Evolutionary conservation across 495 filamentous ascomycete species (phyloP), one percentile per base, ranked within the genome.

Genomic region (Evernia prunastri): DNA sequence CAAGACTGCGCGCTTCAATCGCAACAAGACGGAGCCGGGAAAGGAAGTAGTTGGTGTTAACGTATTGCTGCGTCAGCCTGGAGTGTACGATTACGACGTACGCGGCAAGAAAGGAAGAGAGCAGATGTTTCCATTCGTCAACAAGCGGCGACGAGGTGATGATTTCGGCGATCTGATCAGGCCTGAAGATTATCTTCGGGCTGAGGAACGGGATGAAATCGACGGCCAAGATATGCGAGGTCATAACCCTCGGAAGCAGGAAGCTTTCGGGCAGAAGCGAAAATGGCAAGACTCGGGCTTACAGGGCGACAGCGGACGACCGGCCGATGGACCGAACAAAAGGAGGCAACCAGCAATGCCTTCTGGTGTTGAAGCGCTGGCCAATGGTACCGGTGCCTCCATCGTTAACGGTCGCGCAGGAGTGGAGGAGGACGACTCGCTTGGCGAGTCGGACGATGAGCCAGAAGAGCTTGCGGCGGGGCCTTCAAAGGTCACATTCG

Each of bases 81-180:
- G 86, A 23, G 83, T 95, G 23, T 89, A 91, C 72, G 94, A 99
- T 73, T 99, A 88, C 64, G 91, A 96, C 69, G 89, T 97, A 10
- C 83, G 89, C n/a, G 88, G 87, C 20, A 96, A 96, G 70, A 96
- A 91, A 73, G 95, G 94, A 25, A 82, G 92, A 39, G 95, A 98
- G 68, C 86, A 89, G 66, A 90, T 94, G 84, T 97, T 96, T 67
- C 94, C 94, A 0, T 88, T 92, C 56, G 86, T 93, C 20, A 84
- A 89, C 42, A 83, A 89, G 40, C 80, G 91, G 64, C 87, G 87
- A 73, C 87, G 91, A 31, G 83, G 79, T 15, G 95, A 97, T 73
- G 92, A 96, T 64, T 97, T 91, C 71, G 94, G 94, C 51, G 95
- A 97, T 66, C 77, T 93, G 60, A 95, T 97, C 68, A 82, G 91